Evolutionary conservation across 345 rosid species (phyloP).

Genomic region (Limnanthes douglasii): DNA sequence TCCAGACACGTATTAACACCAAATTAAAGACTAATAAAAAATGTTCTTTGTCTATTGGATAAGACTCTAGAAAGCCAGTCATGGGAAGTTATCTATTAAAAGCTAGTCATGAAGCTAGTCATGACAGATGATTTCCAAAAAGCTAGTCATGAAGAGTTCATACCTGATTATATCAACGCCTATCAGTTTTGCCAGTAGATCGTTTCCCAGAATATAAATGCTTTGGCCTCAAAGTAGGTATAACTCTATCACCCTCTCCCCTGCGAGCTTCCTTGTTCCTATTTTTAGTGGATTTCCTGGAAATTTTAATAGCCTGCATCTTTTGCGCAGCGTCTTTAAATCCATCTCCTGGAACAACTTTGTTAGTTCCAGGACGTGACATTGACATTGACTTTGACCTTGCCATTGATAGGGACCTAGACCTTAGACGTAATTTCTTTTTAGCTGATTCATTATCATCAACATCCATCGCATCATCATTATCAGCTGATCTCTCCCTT

Average conservation of each 20-base stretch:
- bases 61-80: no score
- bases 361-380: constrained; percentile 52
- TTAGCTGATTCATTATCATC: constrained; percentile 33
- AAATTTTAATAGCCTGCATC: constrained; percentile 27
- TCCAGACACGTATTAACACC: no score
- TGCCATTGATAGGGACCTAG: constrained; percentile 23
- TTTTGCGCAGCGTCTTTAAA: constrained; percentile 70
- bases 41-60: no score
- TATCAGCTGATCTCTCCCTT: constrained; percentile 51
- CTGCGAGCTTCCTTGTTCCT: constrained; percentile 81
- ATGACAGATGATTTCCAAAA: no score
- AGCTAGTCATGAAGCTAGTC: no score
- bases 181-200: constrained; percentile 56
- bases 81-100: no score
- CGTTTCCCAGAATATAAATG: constrained; percentile 68
- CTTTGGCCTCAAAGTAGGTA: constrained; percentile 49
- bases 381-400: constrained; percentile 35
- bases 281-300: constrained; percentile 38
- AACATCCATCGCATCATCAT: constrained; percentile 33
- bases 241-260: constrained; percentile 73
- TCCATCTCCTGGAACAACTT: constrained; percentile 82
- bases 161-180: constrained; percentile 32
- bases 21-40: no score
- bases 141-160: no score
- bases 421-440: constrained; percentile 51